Evolutionary conservation across 768 basidiomycete genomes (phyloP), one percentile per base, ranked within the genome.

Genomic region (Chalciporus chontae): DNA sequence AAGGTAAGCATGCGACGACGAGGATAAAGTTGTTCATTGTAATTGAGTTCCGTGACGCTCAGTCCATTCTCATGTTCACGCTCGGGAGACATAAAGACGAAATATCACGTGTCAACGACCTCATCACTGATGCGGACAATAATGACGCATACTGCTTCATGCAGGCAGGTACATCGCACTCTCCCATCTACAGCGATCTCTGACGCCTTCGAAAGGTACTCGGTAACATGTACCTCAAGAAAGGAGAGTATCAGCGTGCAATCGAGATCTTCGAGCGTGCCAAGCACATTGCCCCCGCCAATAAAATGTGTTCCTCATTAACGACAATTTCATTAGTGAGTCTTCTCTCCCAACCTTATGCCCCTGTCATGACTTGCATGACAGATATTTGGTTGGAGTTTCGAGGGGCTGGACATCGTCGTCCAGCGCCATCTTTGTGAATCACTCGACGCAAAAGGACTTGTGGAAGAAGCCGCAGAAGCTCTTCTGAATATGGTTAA

Each of bases 331-430:
- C 53, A 5, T 38, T 54, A 40, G 50, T 51, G 9, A 8, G 39
- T 4, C 10, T 34, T 19, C 23, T 47, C 8, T 26, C 26, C 5
- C 26, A 5, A 26, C 26, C 8, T 4, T 26, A 6, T 26, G 3
- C 3, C 8, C 26, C 26, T 26, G 8, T 26, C 7, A 23, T 29
- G 13, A 13, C 23, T 42, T 23, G 36, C 40, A 26, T 8, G 36
- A 48, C 40, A 56, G 56, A 21, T 59, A 26, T 59, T 54, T 43
- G 52, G 46, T 17, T 59, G 57, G 57, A 24, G 43, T 29, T 46
- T 54, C 3, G 52, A 52, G 0, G 47, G 40, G 19, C 47, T 58
- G 41, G 46, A 43, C 14, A 17, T 57, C 26, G 48, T 44, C 4
- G 32, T 43, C 13, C 40, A 45, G 34, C 47, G 49, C 29, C 43